phyloP scores from a whole-genome alignment of 2,329 filamentous ascomycete species.

The Penicillium decumbens region DNA sequence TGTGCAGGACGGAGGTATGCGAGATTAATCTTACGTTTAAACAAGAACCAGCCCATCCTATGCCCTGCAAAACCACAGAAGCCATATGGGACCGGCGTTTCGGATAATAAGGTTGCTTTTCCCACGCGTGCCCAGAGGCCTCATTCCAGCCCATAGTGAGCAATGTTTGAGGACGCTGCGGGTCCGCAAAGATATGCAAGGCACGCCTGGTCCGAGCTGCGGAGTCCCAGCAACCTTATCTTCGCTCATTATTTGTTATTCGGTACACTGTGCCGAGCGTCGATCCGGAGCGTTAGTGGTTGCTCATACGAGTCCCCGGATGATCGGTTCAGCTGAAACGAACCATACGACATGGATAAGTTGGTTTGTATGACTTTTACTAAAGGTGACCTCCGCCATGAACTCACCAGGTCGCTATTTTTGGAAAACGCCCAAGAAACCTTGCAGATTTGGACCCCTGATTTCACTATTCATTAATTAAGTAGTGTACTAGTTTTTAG shows the following conservation, averaged over 20 bases:
- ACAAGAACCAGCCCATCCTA: background rate
- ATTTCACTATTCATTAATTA: too few relatives aligned
- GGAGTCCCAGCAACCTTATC: conserved; percentile 23
- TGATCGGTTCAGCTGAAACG: background rate
- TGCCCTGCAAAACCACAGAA: conserved; percentile 14
- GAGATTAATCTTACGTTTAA: background rate
- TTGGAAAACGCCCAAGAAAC: background rate
- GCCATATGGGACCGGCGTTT: conserved; percentile 22
- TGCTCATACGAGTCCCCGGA: background rate
- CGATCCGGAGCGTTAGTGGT: conserved; percentile 7
- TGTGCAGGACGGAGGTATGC: conserved; percentile 13
- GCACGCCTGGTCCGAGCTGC: conserved; percentile 16
- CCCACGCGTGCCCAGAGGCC: conserved; percentile 8
- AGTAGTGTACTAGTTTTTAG: background rate
- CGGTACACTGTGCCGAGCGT: conserved; percentile 4
- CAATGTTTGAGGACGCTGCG: conserved; percentile 18
- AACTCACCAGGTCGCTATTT: background rate
- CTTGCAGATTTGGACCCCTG: background rate
- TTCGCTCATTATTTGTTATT: conserved; percentile 1
- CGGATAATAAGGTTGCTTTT: conserved; percentile 19
- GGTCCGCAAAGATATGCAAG: conserved; percentile 20
- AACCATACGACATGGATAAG: background rate
- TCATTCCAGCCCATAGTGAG: conserved; percentile 16
- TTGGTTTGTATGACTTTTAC: background rate
- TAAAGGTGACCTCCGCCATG: background rate